Evolutionary conservation across 805 yeast species (phyloP).

Genomic region (Lachancea mirantina): DNA sequence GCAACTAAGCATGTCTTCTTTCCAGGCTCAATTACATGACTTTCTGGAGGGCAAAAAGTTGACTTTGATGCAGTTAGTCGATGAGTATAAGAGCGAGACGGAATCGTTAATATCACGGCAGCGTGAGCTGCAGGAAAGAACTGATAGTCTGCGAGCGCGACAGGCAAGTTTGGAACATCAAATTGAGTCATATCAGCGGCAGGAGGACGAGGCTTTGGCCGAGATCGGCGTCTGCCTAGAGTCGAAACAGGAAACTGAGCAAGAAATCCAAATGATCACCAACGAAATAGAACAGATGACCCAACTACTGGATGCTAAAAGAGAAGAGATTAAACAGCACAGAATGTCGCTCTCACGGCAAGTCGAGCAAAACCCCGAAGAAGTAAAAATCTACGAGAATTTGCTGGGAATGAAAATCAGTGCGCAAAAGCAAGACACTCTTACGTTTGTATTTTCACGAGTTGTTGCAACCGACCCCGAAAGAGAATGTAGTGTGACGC

Average conservation of each 20-base stretch:
- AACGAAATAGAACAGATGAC: constrained; percentile 31
- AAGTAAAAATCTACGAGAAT: constrained; percentile 44
- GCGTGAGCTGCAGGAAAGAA: constrained; percentile 7
- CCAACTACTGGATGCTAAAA: constrained; percentile 25
- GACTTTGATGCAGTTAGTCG: constrained; percentile 2
- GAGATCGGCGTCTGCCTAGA: constrained; percentile 32
- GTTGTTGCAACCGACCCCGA: constrained; percentile 39
- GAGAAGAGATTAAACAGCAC: constrained; percentile 30
- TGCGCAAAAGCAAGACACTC: constrained; percentile 39
- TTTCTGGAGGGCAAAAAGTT: constrained; percentile 5
- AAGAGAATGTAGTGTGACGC: constrained; percentile 36
- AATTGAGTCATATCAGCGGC: constrained; percentile 19
- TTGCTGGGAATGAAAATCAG: constrained; percentile 50
- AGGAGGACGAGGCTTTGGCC: constrained; percentile 30
- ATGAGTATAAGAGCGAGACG: constrained; percentile 5
- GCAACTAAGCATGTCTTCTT: constrained; percentile 33
- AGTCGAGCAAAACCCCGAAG: constrained; percentile 43
- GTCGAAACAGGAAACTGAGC: constrained; percentile 32
- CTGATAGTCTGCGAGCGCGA: not conserved
- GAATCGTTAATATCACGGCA: constrained; percentile 11
- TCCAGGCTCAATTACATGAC: constrained; percentile 34
- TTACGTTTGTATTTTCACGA: constrained; percentile 39
- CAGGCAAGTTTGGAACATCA: constrained; percentile 8
- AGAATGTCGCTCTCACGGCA: constrained; percentile 37
- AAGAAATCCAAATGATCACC: constrained; percentile 26